Percentiles rank a stretch among this genome's conserved stretches.
phyloP scores from a whole-genome alignment of 1,139 yeast species.

The Wickerhamomyces sp. region DNA sequence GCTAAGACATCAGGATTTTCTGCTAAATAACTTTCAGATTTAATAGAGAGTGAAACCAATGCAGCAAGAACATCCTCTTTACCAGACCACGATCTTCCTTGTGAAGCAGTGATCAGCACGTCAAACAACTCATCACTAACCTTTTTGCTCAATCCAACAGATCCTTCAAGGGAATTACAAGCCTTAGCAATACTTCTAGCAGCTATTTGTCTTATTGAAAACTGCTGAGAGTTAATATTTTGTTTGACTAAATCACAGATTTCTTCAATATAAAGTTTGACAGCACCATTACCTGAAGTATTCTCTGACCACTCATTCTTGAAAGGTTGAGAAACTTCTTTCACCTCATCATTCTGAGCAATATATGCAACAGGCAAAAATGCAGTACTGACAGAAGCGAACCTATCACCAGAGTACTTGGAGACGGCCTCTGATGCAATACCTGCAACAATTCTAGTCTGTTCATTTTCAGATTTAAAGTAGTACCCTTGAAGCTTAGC shows the following conservation, averaged over 20 bases:
- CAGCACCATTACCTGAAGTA: constrained; percentile 67
- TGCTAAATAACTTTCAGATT: constrained; percentile 33
- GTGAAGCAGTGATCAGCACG: constrained; percentile 55
- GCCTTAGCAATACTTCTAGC: constrained; percentile 68
- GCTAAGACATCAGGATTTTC: constrained; percentile 28
- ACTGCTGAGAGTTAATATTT: constrained; percentile 53
- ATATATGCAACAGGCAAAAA: constrained; percentile 77
- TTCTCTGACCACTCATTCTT: constrained; percentile 76
- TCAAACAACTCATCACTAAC: constrained; percentile 39
- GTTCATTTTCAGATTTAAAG: constrained; percentile 50
- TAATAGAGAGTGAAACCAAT: constrained; percentile 51
- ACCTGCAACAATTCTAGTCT: constrained; percentile 50
- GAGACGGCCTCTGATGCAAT: constrained; percentile 64
- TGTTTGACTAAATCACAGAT: constrained; percentile 49
- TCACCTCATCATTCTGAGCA: constrained; percentile 64
- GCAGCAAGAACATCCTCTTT: constrained; percentile 75
- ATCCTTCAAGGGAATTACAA: constrained; percentile 35
- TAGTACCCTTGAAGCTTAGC: constrained; percentile 48
- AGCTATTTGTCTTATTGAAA: constrained; percentile 62
- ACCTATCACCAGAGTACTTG: constrained; percentile 65
- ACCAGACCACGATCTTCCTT: constrained; percentile 87
- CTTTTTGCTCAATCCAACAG: constrained; percentile 28
- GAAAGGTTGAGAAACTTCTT: constrained; percentile 44
- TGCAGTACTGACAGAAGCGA: constrained; percentile 55
- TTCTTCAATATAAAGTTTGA: constrained; percentile 69